Percentiles rank a stretch among this genome's conserved stretches.
These are phyloP conservation scores for Emmonsiellopsis sp. DNA, from an alignment of 2,329 filamentous ascomycete species.

Conservation along the genomic window DNA sequence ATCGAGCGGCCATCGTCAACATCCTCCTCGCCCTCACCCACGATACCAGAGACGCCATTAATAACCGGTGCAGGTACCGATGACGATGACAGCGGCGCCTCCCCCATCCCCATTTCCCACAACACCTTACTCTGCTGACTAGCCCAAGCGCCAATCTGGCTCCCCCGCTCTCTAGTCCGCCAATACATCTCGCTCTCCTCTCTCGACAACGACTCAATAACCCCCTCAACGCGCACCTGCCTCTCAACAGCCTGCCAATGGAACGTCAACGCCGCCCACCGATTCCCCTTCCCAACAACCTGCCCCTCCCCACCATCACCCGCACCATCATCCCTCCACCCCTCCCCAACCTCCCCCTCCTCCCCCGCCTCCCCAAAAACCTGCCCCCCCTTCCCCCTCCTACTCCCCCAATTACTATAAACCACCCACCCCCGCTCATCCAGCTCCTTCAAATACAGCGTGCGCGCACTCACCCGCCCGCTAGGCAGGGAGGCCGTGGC, in stretches of 20 bases:
- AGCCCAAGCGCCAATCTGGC: conserved; percentile 84
- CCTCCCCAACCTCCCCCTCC: conserved; percentile 10
- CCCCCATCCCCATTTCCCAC: conserved; percentile 25
- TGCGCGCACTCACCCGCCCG: conserved; percentile 72
- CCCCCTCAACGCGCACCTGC: conserved; percentile 83
- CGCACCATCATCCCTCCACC: conserved; percentile 5
- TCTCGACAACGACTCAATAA: conserved; percentile 52
- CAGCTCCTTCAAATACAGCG: conserved; percentile 93
- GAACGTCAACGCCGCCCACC: conserved; percentile 74
- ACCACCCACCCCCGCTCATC: conserved; percentile 76
- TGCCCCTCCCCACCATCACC: conserved; percentile 3
- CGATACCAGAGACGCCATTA: conserved; percentile 14
- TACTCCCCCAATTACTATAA: conserved; percentile 81
- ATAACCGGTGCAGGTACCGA: not conserved
- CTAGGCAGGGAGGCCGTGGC: conserved; percentile 76
- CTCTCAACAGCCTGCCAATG: conserved; percentile 81
- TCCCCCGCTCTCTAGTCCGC: conserved; percentile 62
- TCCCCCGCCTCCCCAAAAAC: conserved; percentile 23
- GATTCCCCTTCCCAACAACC: conserved; percentile 43
- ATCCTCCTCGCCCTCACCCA: conserved; percentile 17
- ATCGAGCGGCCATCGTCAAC: conserved; percentile 60
- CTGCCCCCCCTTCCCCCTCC: conserved; percentile 40
- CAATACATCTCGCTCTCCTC: conserved; percentile 65
- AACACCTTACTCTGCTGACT: conserved; percentile 78
- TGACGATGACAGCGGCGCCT: not conserved